Base-by-base conservation (phyloP, 2,329 filamentous ascomycete species). In the Emmonsiellopsis sp. region DNA sequence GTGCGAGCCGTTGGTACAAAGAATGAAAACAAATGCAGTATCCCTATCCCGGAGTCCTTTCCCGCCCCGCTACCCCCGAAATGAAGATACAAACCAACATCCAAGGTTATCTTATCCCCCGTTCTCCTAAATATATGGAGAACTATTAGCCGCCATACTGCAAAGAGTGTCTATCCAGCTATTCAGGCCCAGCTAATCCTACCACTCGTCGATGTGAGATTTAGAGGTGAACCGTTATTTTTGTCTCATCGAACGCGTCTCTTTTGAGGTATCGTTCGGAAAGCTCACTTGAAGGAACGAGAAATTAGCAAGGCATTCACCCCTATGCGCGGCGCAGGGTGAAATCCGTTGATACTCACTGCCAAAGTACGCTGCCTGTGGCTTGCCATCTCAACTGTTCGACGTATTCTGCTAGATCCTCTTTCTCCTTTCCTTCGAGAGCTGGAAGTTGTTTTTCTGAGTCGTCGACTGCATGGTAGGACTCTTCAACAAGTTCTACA, bases 321-420 rank as follows among this genome's bases (percentile, higher is more conserved):
- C 37, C n/a, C 6, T 34, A 17, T 8, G 21, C 17, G 33, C 6
- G 6, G 7, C n/a, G 9, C 33, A 13, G 40, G 37, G 21, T 33
- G 27, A 27, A 32, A 11, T 11, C 27, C 7, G 27, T 32, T 32
- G 36, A 48, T 42, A 50, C 53, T 36, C 52, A 55, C 53, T 55
- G 53, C 31, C 42, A 55, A 31, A 46, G 48, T 21, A 55, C 47
- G 37, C 53, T 52, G 7, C 53, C 53, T n/a, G 53, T 51, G 9
- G 53, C 53, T 48, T 55, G 53, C 17, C 52, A 49, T 48, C 52
- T 55, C 36, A 49, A 55, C 36, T 55, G 53, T 33, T 52, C 48
- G 31, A 55, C 45, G 32, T 55, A 55, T 37, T 42, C 49, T 14
- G 42, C 49, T 13, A 55, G 42, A 14, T 55, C 53, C 42, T 37